Percentiles rank a stretch among this genome's conserved stretches.
phyloP scores from a whole-genome alignment of 1,284 basidiomycete species.

The Coniferiporia sulphurascens region DNA sequence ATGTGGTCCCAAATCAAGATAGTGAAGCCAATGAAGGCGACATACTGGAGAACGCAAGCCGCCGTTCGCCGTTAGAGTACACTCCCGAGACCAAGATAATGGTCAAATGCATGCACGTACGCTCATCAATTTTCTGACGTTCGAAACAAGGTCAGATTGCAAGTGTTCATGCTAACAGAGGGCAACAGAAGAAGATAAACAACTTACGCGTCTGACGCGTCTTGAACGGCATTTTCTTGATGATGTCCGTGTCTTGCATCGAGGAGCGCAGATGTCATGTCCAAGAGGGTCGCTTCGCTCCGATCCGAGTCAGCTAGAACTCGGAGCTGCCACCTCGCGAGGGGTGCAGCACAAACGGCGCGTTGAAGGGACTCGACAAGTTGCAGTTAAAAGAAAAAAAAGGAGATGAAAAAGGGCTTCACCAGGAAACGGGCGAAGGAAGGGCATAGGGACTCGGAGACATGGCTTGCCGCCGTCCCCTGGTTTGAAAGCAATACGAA shows the following conservation, averaged over 20 bases:
- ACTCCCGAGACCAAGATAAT: not conserved
- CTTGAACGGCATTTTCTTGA: not conserved
- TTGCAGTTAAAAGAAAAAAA: not conserved
- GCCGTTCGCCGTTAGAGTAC: too few species aligned
- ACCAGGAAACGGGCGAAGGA: not conserved
- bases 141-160: not conserved
- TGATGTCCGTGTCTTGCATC: not conserved
- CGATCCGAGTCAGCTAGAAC: not conserved
- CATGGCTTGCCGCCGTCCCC: not conserved
- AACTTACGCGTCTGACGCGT: not conserved
- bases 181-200: too few species aligned
- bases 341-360: not conserved
- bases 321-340: not conserved
- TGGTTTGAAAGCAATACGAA: not conserved
- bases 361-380: too few species aligned
- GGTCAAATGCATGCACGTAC: not conserved
- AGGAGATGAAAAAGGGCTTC: not conserved
- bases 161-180: not conserved
- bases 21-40: conserved; percentile 9
- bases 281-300: not conserved
- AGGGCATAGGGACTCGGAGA: not conserved
- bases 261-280: not conserved
- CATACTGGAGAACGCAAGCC: not conserved
- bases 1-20: conserved; percentile 12
- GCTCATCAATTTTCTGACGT: not conserved